Evolutionary conservation across 805 yeast genomes (phyloP).

Genomic region (Zygosaccharomyces pseudorouxii): DNA sequence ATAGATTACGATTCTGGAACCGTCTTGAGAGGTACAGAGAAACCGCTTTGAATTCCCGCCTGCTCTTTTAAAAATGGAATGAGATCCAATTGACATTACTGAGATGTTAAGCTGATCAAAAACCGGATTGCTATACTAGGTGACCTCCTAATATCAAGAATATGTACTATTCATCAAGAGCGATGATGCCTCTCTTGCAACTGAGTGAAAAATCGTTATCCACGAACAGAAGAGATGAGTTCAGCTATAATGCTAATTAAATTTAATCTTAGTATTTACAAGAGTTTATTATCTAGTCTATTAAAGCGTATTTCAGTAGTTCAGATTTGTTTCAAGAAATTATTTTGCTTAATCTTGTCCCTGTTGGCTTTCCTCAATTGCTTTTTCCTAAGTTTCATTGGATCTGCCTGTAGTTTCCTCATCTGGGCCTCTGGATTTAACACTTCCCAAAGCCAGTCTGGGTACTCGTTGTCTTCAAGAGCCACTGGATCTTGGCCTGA

Average conservation of each 20-base stretch:
- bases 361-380: conserved; percentile 65
- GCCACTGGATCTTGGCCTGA: conserved; percentile 87
- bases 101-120: neutral
- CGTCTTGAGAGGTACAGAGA: conserved; percentile 17
- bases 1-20: conserved; percentile 17
- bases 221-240: neutral
- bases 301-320: conserved; percentile 1
- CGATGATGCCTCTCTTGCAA: neutral
- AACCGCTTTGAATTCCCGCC: conserved; percentile 11
- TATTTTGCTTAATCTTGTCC: conserved; percentile 65
- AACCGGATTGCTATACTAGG: neutral
- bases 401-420: conserved; percentile 52
- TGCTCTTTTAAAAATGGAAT: conserved; percentile 10
- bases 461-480: conserved; percentile 80
- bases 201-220: neutral
- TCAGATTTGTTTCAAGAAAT: conserved; percentile 45
- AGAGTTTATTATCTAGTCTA: conserved; percentile 12
- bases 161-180: neutral
- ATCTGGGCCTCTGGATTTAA: conserved; percentile 63
- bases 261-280: conserved; percentile 12
- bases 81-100: conserved; percentile 9
- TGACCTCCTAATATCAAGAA: too few species aligned
- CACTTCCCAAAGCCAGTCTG: conserved; percentile 90
- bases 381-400: conserved; percentile 64
- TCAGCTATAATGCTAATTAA: neutral